These are phyloP conservation scores for Gracilaria caudata DNA, from an alignment of 23 red algal species.

Conservation along the genomic window DNA sequence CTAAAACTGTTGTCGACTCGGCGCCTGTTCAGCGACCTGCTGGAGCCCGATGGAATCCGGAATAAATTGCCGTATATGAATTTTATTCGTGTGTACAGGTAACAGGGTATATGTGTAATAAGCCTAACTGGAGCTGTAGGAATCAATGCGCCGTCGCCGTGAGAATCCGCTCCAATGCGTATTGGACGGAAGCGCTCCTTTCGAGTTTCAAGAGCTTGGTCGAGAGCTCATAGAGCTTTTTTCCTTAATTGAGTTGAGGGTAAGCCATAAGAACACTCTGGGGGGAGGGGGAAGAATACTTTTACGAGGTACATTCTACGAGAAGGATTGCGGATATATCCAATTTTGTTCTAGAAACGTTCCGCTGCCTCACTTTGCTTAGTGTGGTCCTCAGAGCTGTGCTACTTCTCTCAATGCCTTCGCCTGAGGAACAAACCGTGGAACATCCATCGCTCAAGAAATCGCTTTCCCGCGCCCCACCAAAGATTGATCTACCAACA, in stretches of 20 bases:
- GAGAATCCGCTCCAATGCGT: neutral
- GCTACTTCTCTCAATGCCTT: slow-evolving; percentile 3
- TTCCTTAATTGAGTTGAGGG: neutral
- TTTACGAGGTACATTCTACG: neutral
- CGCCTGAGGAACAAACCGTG: neutral
- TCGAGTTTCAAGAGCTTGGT: neutral
- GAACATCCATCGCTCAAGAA: neutral
- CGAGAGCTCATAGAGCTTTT: neutral
- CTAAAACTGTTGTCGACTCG: too few species aligned
- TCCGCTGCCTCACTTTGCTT: neutral
- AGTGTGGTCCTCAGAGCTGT: neutral
- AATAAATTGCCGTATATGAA: neutral
- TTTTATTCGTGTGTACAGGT: slow-evolving; percentile 8
- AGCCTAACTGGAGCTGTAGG: neutral
- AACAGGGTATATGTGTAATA: neutral
- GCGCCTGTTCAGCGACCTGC: neutral
- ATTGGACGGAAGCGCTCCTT: neutral
- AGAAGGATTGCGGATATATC: neutral
- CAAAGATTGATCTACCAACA: slow-evolving; percentile 39
- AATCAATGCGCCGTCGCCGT: neutral
- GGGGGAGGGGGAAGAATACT: neutral
- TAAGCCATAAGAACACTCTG: neutral
- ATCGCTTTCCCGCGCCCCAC: neutral
- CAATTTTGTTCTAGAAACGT: too few species aligned
- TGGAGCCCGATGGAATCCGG: neutral